These are phyloP conservation scores for Tuber magnatum DNA, from an alignment of 495 filamentous ascomycete genomes.

Conservation along the genomic window DNA sequence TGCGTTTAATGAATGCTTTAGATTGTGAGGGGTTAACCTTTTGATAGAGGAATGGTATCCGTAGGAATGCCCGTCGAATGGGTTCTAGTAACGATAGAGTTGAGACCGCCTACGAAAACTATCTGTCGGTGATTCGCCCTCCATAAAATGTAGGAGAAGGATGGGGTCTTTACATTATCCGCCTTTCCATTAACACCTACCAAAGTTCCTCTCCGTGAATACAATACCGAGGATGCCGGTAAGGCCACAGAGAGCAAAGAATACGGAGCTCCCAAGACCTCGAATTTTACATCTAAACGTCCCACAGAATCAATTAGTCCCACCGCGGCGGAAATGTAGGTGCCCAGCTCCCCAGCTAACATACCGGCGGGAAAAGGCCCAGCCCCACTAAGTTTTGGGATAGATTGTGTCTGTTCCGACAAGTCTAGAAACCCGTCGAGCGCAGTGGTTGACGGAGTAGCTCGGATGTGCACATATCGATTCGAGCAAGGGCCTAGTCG, in stretches of 20 bases:
- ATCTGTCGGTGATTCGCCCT: constrained; percentile 14
- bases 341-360: not conserved
- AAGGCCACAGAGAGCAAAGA: constrained; percentile 88
- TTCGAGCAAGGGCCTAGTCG: constrained; percentile 7
- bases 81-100: constrained; percentile 82
- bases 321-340: not conserved
- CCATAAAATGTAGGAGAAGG: not conserved
- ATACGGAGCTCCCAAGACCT: constrained; percentile 80
- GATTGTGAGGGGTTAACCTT: constrained; percentile 43
- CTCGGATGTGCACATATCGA: constrained; percentile 34
- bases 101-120: constrained; percentile 58
- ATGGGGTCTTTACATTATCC: constrained; percentile 60
- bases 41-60: constrained; percentile 93
- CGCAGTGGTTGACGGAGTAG: constrained; percentile 34
- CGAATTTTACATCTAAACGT: constrained; percentile 76
- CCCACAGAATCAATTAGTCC: not conserved
- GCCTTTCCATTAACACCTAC: constrained; percentile 82
- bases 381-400: constrained; percentile 37
- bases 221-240: constrained; percentile 85
- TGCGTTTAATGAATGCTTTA: not conserved
- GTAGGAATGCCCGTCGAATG: constrained; percentile 64
- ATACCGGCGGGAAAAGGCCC: constrained; percentile 40
- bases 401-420: constrained; percentile 37
- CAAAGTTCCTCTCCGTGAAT: constrained; percentile 81
- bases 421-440: constrained; percentile 35